These are phyloP conservation scores for Globisporangium solare DNA, from an alignment of 352 stramenopile species.

Conservation along the genomic window DNA sequence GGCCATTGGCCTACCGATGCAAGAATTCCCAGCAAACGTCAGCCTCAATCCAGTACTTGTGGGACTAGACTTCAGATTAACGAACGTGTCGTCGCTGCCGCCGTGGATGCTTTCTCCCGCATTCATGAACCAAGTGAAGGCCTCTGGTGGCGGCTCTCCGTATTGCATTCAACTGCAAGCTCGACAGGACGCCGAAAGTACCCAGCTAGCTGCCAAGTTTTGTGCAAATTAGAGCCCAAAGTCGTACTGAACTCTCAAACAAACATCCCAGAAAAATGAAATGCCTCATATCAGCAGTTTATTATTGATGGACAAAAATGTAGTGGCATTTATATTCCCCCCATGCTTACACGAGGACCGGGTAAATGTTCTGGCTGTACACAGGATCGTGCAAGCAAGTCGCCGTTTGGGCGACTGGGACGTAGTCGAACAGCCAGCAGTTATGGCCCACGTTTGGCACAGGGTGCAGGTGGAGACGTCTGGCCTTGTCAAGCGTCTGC, in stretches of 20 bases:
- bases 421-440: slow-evolving; percentile 20
- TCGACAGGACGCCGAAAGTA: slow-evolving; percentile 1
- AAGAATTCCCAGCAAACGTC: not conserved
- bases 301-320: too few species aligned
- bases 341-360: not conserved
- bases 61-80: not conserved
- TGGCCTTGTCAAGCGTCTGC: slow-evolving; percentile 22
- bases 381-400: not conserved
- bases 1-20: not conserved
- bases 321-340: too few species aligned
- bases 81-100: not conserved
- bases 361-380: not conserved
- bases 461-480: slow-evolving; percentile 17
- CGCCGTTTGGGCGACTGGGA: not conserved
- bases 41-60: not conserved
- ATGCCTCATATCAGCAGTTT: too few species aligned
- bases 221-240: not conserved
- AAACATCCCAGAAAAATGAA: too few species aligned
- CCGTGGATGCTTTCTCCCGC: slow-evolving; percentile 7
- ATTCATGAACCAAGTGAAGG: not conserved
- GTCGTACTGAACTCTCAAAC: too few species aligned
- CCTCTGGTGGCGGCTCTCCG: not conserved
- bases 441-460: slow-evolving; percentile 21
- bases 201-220: not conserved
- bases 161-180: slow-evolving; percentile 3